A percentile compares a stretch with the other conserved stretches of the same genome.
These are phyloP conservation scores for Chlorella sp. DNA, from an alignment of 139 green algal species.

Conservation along the genomic window DNA sequence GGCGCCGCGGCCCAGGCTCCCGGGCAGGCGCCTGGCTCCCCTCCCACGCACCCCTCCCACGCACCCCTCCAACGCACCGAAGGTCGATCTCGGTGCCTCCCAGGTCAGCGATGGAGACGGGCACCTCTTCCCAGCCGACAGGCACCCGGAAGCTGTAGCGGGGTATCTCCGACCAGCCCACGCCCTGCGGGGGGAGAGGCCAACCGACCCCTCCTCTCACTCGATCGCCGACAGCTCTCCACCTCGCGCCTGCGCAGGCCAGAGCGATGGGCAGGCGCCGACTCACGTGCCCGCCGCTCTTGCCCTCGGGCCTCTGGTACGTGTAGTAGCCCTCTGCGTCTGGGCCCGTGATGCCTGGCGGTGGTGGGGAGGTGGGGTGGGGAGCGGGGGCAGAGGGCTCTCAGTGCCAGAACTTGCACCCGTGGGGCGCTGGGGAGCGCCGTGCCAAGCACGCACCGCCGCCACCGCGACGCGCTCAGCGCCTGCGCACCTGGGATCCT, in stretches of 20 bases:
- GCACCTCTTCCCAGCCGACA: slow-evolving; percentile 78
- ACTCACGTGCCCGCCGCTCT: slow-evolving; percentile 69
- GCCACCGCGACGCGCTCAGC: slow-evolving; percentile 6
- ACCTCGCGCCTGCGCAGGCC: no score
- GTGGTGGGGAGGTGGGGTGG: not conserved
- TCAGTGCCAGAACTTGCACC: not conserved
- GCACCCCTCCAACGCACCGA: no score
- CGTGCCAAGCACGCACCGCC: not conserved
- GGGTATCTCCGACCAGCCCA: slow-evolving; percentile 93
- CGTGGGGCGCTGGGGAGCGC: not conserved
- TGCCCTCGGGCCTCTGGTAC: slow-evolving; percentile 86
- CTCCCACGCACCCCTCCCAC: no score
- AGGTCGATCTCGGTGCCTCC: slow-evolving; percentile 18
- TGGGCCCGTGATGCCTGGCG: slow-evolving; percentile 54
- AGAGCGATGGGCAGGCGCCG: no score
- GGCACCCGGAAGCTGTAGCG: slow-evolving; percentile 86
- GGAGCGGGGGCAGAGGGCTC: not conserved
- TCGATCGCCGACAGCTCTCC: no score
- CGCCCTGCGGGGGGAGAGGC: no score
- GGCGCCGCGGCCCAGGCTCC: no score
- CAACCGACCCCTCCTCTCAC: no score
- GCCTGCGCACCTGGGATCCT: slow-evolving; percentile 84
- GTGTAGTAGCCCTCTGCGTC: slow-evolving; percentile 69
- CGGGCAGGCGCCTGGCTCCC: no score
- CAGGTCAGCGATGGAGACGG: slow-evolving; percentile 96